Evolutionary conservation across 306 rosid genomes (phyloP).

Genomic region (Cucumis melo): DNA sequence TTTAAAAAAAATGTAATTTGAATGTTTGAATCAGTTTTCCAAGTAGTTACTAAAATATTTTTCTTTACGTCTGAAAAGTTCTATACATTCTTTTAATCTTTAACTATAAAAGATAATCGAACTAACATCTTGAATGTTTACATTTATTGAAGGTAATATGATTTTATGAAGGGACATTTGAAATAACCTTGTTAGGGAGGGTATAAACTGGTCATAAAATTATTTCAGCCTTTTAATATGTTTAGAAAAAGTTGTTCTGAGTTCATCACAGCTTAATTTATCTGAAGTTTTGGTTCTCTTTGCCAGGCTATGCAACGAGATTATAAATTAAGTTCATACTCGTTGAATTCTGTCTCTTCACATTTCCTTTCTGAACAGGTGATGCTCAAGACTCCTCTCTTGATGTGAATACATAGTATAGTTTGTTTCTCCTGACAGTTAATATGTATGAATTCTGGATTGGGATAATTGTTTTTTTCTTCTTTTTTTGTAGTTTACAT

Average conservation of each 20-base stretch:
- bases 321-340: slow-evolving; percentile 88
- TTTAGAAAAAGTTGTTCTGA: background rate
- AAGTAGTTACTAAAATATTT: background rate
- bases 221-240: background rate
- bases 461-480: background rate
- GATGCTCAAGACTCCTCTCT: slow-evolving; percentile 11
- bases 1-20: background rate
- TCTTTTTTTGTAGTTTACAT: background rate
- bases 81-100: background rate
- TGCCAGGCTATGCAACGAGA: slow-evolving; percentile 79
- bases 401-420: background rate
- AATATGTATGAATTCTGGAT: background rate
- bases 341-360: slow-evolving; percentile 89
- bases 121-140: background rate
- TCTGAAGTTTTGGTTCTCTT: background rate
- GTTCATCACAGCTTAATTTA: background rate
- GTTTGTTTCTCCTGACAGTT: slow-evolving; percentile 10
- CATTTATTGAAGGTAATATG: background rate
- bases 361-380: slow-evolving; percentile 98
- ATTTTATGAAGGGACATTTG: background rate
- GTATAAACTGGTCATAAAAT: background rate
- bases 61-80: background rate
- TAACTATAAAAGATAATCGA: background rate
- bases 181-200: background rate
- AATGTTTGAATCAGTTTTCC: background rate